Percentiles rank a stretch among this genome's conserved stretches.
These are phyloP conservation scores for Dactylellina parvicollis DNA, from an alignment of 2,329 filamentous ascomycete genomes.

Conservation along the genomic window DNA sequence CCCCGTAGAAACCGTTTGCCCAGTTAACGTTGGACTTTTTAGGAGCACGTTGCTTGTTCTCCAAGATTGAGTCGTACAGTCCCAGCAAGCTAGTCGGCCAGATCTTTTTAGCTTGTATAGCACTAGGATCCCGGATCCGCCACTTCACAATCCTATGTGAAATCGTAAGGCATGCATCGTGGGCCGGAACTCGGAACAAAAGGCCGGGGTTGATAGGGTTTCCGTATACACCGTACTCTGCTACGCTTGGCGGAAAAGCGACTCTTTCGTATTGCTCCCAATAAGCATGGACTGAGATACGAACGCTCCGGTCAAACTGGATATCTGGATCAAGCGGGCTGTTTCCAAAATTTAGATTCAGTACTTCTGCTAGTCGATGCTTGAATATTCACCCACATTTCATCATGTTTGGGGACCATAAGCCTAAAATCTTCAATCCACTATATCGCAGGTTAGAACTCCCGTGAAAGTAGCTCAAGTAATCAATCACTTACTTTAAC, in stretches of 20 bases:
- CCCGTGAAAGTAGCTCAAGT: background rate
- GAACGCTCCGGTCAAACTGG: background rate
- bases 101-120: background rate
- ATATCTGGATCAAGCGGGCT: too few species aligned
- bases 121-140: background rate
- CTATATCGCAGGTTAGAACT: background rate
- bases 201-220: background rate
- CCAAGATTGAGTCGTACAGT: background rate
- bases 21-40: background rate
- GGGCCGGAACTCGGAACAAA: background rate
- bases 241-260: background rate
- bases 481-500: background rate
- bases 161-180: background rate
- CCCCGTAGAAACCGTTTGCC: background rate
- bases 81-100: background rate
- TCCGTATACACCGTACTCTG: background rate
- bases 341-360: background rate
- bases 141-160: background rate
- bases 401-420: background rate
- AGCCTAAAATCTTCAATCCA: background rate
- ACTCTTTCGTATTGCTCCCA: background rate
- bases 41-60: background rate
- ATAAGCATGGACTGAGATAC: background rate
- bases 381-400: background rate
- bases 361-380: too few species aligned